A percentile compares a stretch with the other conserved stretches of the same genome.
Evolutionary conservation across 371 early-diverging fungal genomes (phyloP).

Genomic region (Mucor plumbeus): DNA sequence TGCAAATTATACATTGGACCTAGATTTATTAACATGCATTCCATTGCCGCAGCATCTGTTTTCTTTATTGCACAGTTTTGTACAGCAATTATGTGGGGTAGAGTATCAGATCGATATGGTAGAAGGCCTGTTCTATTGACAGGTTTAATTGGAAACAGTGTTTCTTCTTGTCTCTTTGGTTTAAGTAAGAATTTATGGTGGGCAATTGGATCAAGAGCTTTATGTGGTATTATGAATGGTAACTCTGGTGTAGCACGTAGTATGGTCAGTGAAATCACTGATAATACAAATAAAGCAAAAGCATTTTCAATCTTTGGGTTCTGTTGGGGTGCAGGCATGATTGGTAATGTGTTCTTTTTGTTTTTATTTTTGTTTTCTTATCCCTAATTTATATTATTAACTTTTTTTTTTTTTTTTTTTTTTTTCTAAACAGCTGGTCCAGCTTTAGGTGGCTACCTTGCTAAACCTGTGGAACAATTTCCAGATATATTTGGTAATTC

Average conservation of each 20-base stretch:
- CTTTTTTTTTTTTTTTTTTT: no score
- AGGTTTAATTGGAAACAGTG: slow-evolving; percentile 76
- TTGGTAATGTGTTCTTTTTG: slow-evolving; percentile 36
- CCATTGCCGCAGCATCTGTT: slow-evolving; percentile 38
- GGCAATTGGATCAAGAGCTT: slow-evolving; percentile 73
- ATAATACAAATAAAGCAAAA: slow-evolving; percentile 74
- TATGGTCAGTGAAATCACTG: slow-evolving; percentile 87
- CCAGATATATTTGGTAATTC: slow-evolving; percentile 73
- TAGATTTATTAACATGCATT: neutral
- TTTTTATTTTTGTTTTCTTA: neutral
- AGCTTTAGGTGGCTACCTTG: slow-evolving; percentile 71
- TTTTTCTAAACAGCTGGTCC: slow-evolving; percentile 20
- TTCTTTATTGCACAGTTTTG: slow-evolving; percentile 65
- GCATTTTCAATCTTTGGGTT: slow-evolving; percentile 75
- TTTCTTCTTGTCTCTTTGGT: slow-evolving; percentile 78
- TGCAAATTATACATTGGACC: neutral
- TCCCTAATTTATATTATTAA: neutral
- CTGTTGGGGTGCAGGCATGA: slow-evolving; percentile 71
- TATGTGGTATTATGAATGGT: slow-evolving; percentile 83
- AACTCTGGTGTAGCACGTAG: slow-evolving; percentile 87
- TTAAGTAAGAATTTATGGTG: slow-evolving; percentile 64
- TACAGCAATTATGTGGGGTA: slow-evolving; percentile 62
- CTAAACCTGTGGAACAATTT: slow-evolving; percentile 74
- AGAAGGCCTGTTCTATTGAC: slow-evolving; percentile 81
- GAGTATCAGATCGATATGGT: slow-evolving; percentile 70